Evolutionary conservation across 1,139 yeast species (phyloP), one percentile per base, ranked within the genome.

Genomic region (Zygotorulaspora mrakii): DNA sequence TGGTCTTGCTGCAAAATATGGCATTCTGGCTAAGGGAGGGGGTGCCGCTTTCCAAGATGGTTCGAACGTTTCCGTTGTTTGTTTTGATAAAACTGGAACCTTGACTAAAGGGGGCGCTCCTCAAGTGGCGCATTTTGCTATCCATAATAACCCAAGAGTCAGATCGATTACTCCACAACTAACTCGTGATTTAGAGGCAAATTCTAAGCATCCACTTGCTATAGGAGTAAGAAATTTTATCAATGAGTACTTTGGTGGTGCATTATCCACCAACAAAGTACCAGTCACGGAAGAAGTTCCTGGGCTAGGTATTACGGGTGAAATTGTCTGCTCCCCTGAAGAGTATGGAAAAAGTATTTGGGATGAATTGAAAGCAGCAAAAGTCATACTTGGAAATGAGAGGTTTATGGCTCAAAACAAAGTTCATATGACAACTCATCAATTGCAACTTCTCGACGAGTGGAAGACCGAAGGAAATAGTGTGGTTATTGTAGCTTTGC

Each of bases 21-120:
- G 94, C n/a, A 79, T 83, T 35, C 66, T 83, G 34, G 88, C 84
- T 1, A 74, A 81, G 53, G 91, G 91, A 23, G 94, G 94, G 9
- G 94, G 94, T 32, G 79, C 77, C 37, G 88, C 91, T 1, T 82
- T 83, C 56, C 89, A 83, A 61, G 87, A 83, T 54, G 89, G 83
- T 2, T 75, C 88, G 1, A 68, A 67, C 21, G 67, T 80, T 23
- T 74, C 76, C 42, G 73, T 79, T 32, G 74, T 82, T 10, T 83
- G 89, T 52, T 83, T 83, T 60, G 94, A 83, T 61, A 83, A 83
- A 52, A 83, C 94, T 0, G 94, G 94, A 1, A 83, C 94, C 0
- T 65, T 83, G 46, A 83, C 94, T 0, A 65, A 64, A 43, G 79
- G 77, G 16, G 85, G 85, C 1, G 76, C 76, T 24, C 71, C 79